Conservation (phyloP, 805 yeast species). For the Lachancea fermentati region DNA sequence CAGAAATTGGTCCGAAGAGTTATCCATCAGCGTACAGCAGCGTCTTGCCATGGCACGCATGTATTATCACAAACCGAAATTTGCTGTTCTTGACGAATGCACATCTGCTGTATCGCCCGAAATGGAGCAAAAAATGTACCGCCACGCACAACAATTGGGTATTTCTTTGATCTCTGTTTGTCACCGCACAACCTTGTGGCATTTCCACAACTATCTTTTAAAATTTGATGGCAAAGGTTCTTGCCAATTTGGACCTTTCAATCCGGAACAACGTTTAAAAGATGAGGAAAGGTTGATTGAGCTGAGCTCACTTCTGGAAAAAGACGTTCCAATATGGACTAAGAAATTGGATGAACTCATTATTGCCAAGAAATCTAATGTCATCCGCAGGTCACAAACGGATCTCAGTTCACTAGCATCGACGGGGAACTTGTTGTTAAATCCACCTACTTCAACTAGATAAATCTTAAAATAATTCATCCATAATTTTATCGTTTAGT, state of each 20-base stretch:
- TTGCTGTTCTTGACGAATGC: conserved; percentile 94
- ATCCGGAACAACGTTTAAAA: conserved; percentile 65
- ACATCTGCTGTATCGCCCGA: conserved; percentile 90
- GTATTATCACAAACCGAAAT: conserved; percentile 85
- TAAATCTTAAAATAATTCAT: neutral
- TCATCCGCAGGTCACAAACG: conserved; percentile 28
- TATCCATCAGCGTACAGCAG: conserved; percentile 90
- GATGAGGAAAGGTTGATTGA: conserved; percentile 73
- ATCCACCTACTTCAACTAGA: conserved; percentile 1
- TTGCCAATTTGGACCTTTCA: conserved; percentile 54
- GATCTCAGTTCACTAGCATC: conserved; percentile 15
- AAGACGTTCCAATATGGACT: conserved; percentile 62
- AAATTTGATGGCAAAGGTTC: conserved; percentile 85
- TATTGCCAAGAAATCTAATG: conserved; percentile 40
- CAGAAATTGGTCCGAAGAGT: conserved; percentile 83
- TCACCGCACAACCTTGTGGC: conserved; percentile 89
- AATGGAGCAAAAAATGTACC: conserved; percentile 84
- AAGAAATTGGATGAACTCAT: conserved; percentile 62
- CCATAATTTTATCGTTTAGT: neutral
- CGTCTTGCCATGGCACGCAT: conserved; percentile 88
- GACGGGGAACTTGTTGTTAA: neutral
- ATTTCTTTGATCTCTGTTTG: conserved; percentile 86
- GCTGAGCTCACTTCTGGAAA: conserved; percentile 57
- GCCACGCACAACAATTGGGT: conserved; percentile 70
- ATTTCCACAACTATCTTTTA: conserved; percentile 75